Evolutionary conservation across 257 asterid species (phyloP).

Genomic region (Solanum piurae): DNA sequence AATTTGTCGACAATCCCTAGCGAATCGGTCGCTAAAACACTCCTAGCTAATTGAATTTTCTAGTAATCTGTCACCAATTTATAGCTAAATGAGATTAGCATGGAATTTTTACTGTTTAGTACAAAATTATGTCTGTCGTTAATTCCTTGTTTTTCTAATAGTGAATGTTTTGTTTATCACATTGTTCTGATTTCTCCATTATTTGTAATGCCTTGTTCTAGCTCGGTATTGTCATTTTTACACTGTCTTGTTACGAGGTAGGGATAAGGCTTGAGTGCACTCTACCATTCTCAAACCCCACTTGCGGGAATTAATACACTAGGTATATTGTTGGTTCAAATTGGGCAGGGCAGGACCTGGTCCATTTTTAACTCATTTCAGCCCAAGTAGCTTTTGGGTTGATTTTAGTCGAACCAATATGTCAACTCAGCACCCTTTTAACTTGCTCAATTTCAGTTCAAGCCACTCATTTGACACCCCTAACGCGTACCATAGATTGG

Average conservation of each 20-base stretch:
- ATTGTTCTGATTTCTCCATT: background rate
- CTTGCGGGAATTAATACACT: background rate
- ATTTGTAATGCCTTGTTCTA: too few species aligned
- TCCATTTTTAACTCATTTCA: background rate
- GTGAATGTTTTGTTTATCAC: background rate
- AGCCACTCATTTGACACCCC: background rate
- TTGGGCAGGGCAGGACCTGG: background rate
- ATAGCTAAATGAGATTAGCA: too few species aligned
- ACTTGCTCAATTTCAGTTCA: background rate
- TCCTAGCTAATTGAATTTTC: too few species aligned
- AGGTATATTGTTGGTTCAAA: too few species aligned
- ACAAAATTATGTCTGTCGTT: too few species aligned
- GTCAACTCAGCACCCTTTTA: too few species aligned
- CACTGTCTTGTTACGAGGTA: background rate
- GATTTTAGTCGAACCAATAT: too few species aligned
- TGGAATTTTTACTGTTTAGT: too few species aligned
- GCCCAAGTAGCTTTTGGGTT: background rate
- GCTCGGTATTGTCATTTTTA: accelerated
- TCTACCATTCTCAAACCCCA: background rate
- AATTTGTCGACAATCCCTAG: too few species aligned
- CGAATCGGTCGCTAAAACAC: too few species aligned
- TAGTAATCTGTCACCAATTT: too few species aligned
- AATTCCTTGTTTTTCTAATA: too few species aligned
- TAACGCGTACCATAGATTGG: background rate
- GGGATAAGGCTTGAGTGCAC: background rate